Base-by-base conservation (phyloP, 148 eudicot species). In the Chenopodium album region DNA sequence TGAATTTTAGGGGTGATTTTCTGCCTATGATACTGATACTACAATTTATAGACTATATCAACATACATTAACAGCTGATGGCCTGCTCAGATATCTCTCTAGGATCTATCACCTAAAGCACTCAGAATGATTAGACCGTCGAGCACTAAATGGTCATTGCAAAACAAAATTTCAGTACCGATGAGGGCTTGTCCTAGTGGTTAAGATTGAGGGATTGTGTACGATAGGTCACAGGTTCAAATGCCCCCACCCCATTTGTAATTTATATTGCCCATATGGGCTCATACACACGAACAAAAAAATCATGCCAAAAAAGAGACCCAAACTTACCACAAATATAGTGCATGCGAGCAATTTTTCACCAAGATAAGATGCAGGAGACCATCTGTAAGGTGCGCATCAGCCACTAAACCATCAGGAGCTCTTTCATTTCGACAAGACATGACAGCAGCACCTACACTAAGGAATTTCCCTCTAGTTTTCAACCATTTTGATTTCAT, bases 301-400 rank as follows among this genome's bases (percentile, higher is more conserved):
- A 59, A 62, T 37, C 29, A 46, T 41, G 28, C 56, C 12, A 80
- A 10, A 62, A 47, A 31, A 62, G 76, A 34, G 59, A 80, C 78
- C 66, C 17, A 62, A 77, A 83, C 88, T 82, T 84, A 96, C 99
- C 97, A 87, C 82, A 97, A 83, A 86, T 97, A 97, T 50, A 83
- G 87, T 28, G 97, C 88, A 73, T 84, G 98, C 79, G 97, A 92
- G 83, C 99, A 97, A 68, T 92, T 94, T 80, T 90, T 94, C 41
- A 97, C 85, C 78, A 97, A 85, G 81, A 97, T 87, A 32, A 94
- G 92, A 90, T 92, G 95, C 83, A 97, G 74, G 76, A 89, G 93
- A 46, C 98, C 99, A 81, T 97, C 98, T 73, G 98, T 88, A 81
- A 97, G 93, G 82, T 97, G 99, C 44, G 99, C 99, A 84, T 94